These are phyloP conservation scores for Monosporascus sp. DNA, from an alignment of 2,329 filamentous ascomycete species.

Conservation along the genomic window DNA sequence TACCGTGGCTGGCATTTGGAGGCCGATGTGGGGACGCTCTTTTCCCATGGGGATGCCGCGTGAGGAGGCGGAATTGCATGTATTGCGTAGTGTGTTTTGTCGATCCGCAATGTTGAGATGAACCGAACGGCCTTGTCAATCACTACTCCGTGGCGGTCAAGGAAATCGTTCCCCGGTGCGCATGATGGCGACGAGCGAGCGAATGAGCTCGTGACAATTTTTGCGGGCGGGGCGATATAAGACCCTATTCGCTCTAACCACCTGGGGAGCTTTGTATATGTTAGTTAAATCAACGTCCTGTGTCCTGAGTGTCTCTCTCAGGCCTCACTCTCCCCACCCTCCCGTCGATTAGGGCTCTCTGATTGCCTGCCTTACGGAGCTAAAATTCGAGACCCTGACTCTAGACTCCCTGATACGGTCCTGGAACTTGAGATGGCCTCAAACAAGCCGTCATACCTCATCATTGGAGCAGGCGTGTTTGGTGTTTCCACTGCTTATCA, in stretches of 20 bases:
- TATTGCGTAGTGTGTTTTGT: background rate
- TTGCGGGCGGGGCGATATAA: background rate
- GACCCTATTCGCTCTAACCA: background rate
- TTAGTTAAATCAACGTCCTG: background rate
- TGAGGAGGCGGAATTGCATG: background rate
- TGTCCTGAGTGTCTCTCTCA: no score
- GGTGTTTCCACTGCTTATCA: conserved; percentile 57
- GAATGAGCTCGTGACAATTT: background rate
- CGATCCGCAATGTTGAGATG: background rate
- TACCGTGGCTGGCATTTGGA: background rate
- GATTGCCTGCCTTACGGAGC: background rate
- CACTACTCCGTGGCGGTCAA: background rate
- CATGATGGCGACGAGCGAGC: background rate
- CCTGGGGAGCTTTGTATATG: background rate
- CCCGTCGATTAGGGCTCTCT: no score
- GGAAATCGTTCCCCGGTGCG: background rate
- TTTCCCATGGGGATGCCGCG: background rate
- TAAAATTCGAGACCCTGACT: background rate
- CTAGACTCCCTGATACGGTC: background rate
- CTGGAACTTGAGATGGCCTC: background rate
- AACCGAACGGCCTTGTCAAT: background rate
- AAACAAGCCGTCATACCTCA: conserved; percentile 36
- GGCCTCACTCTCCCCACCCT: no score
- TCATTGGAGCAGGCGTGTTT: conserved; percentile 58
- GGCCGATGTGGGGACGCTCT: background rate